These are phyloP conservation scores for Penicillium sp. DNA, from an alignment of 2,329 filamentous ascomycete genomes.

Conservation along the genomic window DNA sequence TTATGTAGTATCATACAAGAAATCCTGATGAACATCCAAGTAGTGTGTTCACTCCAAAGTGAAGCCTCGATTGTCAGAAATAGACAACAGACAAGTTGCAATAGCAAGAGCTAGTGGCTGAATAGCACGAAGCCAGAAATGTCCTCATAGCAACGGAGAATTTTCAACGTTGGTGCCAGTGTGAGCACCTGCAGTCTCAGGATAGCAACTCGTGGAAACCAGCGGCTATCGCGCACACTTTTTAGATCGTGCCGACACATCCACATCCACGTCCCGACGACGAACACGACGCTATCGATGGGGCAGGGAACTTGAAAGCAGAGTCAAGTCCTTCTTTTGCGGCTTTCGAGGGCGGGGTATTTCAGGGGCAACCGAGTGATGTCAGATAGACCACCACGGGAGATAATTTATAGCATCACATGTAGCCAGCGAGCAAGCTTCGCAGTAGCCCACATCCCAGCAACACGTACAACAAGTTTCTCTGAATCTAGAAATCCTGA, in stretches of 20 bases:
- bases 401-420: not conserved
- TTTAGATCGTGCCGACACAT: not conserved
- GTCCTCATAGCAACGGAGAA: not conserved
- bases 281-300: not conserved
- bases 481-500: slow-evolving; percentile 62
- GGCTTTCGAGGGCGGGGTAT: not conserved
- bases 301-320: not conserved
- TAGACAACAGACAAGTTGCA: not conserved
- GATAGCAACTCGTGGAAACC: not conserved
- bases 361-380: not conserved
- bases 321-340: not conserved
- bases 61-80: not conserved
- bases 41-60: not conserved
- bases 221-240: not conserved
- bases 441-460: not conserved
- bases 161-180: not conserved
- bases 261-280: not conserved
- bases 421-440: not conserved
- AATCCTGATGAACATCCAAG: not conserved
- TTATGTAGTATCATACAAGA: not conserved
- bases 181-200: not conserved
- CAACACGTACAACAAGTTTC: not conserved
- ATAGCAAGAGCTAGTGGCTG: not conserved
- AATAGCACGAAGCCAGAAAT: not conserved
- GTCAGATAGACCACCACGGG: not conserved